Evolutionary conservation across 2,329 filamentous ascomycete species (phyloP), one percentile per base, ranked within the genome.

Genomic region (Endoconidiophora polonica): DNA sequence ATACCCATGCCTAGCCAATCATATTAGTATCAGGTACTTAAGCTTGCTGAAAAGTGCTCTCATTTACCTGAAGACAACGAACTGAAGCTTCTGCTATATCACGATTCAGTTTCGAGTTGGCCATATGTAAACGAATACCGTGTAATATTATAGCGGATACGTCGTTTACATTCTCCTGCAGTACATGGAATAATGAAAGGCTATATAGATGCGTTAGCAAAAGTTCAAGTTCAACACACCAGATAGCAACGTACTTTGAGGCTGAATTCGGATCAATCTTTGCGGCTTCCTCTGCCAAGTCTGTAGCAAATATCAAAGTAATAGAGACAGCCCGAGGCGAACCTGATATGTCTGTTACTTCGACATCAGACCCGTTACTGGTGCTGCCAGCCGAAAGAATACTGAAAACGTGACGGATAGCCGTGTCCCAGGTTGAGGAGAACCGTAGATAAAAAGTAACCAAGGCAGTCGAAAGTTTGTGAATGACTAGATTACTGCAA

Each of bases 391-490:
- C 14, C 6, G 58, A 22, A 58, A 71, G 16, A 83, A 66, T 55
- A 36, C 53, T 54, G 38, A 77, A 58, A n/a, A 86, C 64, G 58
- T 83, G 79, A 37, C 69, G 70, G 33, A 86, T 62, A 54, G 79
- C 84, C 46, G 66, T 66, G n/a, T 69, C 67, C 82, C 84, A 90
- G 4, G 74, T 66, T 9, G 71, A 65, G 9, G 82, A 76, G 54
- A 83, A 83, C 52, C 81, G 81, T 29, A 85, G 69, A 58, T 84
- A 87, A 59, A 81, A 86, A 18, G 81, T 81, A 14, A 82, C 80
- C 5, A 90, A 65, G 5, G 83, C 82, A n/a, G 82, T 81, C 56
- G 81, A 83, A 22, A 90, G 69, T 64, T 91, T 91, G 56, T 77
- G 77, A 18, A 76, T 69, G 5, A 86, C 81, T 48, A 86, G 68